These are phyloP conservation scores for Nakaseomyces delphensis DNA, from an alignment of 1,139 yeast genomes.

Conservation along the genomic window DNA sequence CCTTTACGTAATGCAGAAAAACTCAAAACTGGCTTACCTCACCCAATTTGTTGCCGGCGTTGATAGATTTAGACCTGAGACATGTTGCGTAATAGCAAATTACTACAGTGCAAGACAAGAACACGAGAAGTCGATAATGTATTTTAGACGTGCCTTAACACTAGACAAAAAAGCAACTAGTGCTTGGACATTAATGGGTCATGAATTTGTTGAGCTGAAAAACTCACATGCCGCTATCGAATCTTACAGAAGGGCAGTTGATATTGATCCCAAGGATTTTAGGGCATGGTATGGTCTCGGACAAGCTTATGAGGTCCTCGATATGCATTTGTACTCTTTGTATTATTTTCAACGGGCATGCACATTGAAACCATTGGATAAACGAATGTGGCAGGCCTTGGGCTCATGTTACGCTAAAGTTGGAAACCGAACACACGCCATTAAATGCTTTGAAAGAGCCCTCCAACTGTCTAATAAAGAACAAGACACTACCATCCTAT, in stretches of 20 bases:
- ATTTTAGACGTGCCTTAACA: constrained; percentile 81
- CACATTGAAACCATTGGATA: constrained; percentile 77
- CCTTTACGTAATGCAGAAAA: constrained; percentile 86
- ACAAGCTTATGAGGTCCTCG: constrained; percentile 94
- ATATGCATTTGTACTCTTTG: constrained; percentile 87
- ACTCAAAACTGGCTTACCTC: constrained; percentile 70
- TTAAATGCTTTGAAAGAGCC: constrained; percentile 44
- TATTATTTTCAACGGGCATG: constrained; percentile 92
- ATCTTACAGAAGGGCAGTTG: constrained; percentile 84
- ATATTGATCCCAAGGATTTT: constrained; percentile 79
- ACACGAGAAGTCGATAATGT: constrained; percentile 90
- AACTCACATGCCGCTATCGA: constrained; percentile 98
- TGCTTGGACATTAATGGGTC: constrained; percentile 99
- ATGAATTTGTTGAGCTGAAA: constrained; percentile 91
- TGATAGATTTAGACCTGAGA: constrained; percentile 86
- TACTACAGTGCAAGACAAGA: constrained; percentile 87
- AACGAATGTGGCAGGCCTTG: constrained; percentile 94
- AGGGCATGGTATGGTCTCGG: constrained; percentile 99
- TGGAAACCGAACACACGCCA: constrained; percentile 43
- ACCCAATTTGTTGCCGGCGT: constrained; percentile 80
- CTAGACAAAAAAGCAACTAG: constrained; percentile 72
- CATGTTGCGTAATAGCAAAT: constrained; percentile 90
- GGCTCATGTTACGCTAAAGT: constrained; percentile 85
- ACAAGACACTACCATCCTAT: constrained; percentile 47
- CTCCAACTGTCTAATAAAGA: constrained; percentile 35